These are phyloP conservation scores for Anaeromyces robustus DNA, from an alignment of 192 early-diverging fungal species.

Conservation along the genomic window DNA sequence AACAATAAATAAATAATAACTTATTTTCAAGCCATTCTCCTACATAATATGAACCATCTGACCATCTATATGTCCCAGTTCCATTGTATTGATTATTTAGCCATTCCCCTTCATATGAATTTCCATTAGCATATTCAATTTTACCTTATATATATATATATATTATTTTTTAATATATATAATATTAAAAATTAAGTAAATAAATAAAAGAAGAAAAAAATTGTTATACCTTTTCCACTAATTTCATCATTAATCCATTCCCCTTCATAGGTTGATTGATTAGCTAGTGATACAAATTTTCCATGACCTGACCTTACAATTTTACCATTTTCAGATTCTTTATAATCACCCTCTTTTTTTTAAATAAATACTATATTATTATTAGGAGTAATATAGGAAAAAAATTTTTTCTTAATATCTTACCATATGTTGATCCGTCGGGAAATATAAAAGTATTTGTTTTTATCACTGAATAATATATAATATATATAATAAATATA, in stretches of 20 bases:
- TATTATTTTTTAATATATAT: too few relatives aligned
- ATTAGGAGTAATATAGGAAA: too few relatives aligned
- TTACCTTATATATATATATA: too few relatives aligned
- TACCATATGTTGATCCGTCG: neutral
- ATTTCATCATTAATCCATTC: neutral
- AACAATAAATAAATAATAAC: neutral
- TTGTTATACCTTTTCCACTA: neutral
- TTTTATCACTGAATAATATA: neutral
- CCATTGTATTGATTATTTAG: neutral
- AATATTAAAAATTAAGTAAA: too few relatives aligned
- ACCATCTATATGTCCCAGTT: neutral
- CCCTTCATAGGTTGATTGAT: neutral
- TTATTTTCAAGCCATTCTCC: neutral
- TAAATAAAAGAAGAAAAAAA: too few relatives aligned
- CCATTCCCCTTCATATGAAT: neutral
- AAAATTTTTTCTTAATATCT: too few relatives aligned
- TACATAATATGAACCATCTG: neutral
- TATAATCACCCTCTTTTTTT: neutral
- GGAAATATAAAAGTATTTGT: neutral
- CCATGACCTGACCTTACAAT: neutral
- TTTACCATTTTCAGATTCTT: neutral
- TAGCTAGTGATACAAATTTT: neutral
- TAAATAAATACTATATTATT: too few relatives aligned
- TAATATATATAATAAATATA: too few relatives aligned
- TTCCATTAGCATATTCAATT: neutral